These are phyloP conservation scores for Cladosporium sp. DNA, from an alignment of 2,329 filamentous ascomycete species.

Conservation along the genomic window DNA sequence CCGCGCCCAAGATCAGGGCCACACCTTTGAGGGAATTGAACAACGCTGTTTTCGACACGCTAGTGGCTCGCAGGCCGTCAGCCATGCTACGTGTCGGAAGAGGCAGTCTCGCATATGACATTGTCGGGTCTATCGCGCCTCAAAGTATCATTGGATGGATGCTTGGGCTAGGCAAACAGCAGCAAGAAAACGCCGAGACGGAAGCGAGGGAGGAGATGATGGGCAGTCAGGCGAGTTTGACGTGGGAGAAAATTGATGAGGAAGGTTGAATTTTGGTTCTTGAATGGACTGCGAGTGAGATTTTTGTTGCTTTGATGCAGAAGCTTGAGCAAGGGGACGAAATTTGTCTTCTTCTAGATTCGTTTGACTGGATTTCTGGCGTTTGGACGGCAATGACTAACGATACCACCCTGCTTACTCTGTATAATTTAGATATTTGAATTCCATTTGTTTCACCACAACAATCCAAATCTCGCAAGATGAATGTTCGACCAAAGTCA, in stretches of 20 bases:
- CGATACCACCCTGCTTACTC: conserved; percentile 15
- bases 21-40: conserved; percentile 75
- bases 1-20: conserved; percentile 24
- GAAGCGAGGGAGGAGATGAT: conserved; percentile 30
- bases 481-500: no score
- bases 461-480: no score
- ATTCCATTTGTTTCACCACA: not conserved
- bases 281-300: not conserved
- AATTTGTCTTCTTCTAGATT: not conserved
- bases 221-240: conserved; percentile 40
- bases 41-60: conserved; percentile 82
- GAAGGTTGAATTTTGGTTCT: conserved; percentile 17
- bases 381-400: conserved; percentile 3
- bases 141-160: conserved; percentile 81
- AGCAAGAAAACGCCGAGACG: conserved; percentile 21
- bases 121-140: conserved; percentile 79
- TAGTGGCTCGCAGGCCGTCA: conserved; percentile 59
- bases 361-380: not conserved
- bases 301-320: not conserved
- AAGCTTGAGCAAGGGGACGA: not conserved
- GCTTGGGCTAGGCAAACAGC: conserved; percentile 63
- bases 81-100: conserved; percentile 73
- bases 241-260: conserved; percentile 43
- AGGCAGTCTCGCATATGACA: conserved; percentile 76
- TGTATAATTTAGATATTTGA: conserved; percentile 13